Conservation (phyloP, 129 eudicot genomes). For the Rutidosis leptorrhynchoides region DNA sequence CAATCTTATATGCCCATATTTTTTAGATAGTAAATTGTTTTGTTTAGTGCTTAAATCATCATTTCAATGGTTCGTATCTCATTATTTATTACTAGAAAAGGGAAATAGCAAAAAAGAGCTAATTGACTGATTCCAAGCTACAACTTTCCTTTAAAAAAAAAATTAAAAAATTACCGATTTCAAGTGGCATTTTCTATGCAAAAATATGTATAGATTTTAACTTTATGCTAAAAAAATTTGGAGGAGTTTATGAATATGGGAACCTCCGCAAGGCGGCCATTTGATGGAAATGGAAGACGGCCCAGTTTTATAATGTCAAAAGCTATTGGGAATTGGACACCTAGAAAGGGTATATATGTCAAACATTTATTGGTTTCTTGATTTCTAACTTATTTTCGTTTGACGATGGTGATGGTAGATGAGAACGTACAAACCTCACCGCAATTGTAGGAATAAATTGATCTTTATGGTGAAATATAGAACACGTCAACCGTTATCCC, state of each 20-base stretch:
- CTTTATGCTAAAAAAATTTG: background rate
- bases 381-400: no score
- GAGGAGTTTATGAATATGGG: background rate
- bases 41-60: no score
- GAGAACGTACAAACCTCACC: no score
- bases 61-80: background rate
- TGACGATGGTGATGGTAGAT: background rate
- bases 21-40: no score
- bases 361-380: background rate
- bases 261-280: background rate
- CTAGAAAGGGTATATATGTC: background rate
- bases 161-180: no score
- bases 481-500: no score
- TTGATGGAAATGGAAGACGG: background rate
- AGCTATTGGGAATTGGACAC: background rate
- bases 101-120: background rate
- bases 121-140: background rate
- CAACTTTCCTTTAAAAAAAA: no score
- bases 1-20: no score
- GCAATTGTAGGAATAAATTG: no score
- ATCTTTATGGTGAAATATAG: no score
- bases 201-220: background rate
- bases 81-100: no score
- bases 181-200: background rate
- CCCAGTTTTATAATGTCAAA: background rate